Evolutionary conservation across 768 basidiomycete species (phyloP).

Genomic region (Mycena belliarum): DNA sequence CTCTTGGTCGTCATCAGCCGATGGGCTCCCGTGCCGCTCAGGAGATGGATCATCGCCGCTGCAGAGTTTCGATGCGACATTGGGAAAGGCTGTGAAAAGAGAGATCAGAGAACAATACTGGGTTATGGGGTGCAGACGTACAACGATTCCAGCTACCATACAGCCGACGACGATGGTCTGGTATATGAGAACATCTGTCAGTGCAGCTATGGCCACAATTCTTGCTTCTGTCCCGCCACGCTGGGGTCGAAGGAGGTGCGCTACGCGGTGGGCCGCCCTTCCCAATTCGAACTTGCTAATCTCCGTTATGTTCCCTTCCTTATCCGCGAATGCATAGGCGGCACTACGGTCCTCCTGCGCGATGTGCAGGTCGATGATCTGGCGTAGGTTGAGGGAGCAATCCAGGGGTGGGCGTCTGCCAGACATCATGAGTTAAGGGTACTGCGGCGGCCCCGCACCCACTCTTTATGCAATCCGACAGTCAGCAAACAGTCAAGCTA

Average conservation of each 20-base stretch:
- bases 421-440: too few relatives aligned
- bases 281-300: too few relatives aligned
- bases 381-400: too few relatives aligned
- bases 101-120: neutral
- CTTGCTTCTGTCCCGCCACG: conserved; percentile 32
- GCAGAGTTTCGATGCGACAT: conserved; percentile 43
- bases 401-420: too few relatives aligned
- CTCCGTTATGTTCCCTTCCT: too few relatives aligned
- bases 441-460: too few relatives aligned
- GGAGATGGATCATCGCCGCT: conserved; percentile 35
- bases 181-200: conserved; percentile 37
- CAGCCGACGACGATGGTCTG: conserved; percentile 42
- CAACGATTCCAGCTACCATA: conserved; percentile 37
- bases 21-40: conserved; percentile 32
- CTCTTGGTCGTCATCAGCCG: conserved; percentile 7
- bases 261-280: conserved; percentile 34
- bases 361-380: too few relatives aligned
- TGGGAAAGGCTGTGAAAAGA: conserved; percentile 45
- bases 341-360: too few relatives aligned
- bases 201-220: conserved; percentile 39
- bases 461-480: too few relatives aligned
- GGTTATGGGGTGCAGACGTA: conserved; percentile 19
- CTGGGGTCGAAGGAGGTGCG: conserved; percentile 38
- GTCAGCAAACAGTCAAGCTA: too few relatives aligned
- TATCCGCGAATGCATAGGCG: too few relatives aligned